These are phyloP conservation scores for Solanum tarapatanum DNA, from an alignment of 257 asterid species.

Conservation along the genomic window DNA sequence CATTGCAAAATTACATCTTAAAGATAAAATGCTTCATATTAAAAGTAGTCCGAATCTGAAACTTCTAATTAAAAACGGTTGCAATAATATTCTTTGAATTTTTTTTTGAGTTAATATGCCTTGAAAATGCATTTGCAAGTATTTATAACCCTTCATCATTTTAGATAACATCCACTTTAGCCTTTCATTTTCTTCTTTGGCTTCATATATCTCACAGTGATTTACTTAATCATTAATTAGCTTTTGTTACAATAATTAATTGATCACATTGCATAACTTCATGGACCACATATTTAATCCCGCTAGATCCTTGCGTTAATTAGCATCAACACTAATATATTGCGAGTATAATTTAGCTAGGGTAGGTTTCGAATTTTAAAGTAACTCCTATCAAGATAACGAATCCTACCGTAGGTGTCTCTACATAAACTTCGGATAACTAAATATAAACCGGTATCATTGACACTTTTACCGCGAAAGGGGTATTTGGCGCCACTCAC, in stretches of 20 bases:
- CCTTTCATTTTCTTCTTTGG: constrained; percentile 31
- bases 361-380: background rate
- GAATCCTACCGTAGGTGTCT: background rate
- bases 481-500: too few species aligned
- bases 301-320: background rate
- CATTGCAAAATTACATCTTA: too few species aligned
- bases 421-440: background rate
- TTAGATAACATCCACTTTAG: constrained; percentile 20
- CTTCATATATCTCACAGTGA: constrained; percentile 20
- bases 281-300: background rate
- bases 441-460: too few species aligned
- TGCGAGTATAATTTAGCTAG: background rate
- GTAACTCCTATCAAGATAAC: background rate
- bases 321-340: background rate
- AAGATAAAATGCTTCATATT: too few species aligned
- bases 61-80: too few species aligned
- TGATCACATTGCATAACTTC: background rate
- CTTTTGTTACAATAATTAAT: background rate
- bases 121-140: constrained; percentile 20
- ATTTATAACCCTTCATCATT: constrained; percentile 17
- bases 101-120: background rate
- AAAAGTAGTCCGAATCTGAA: rapidly evolving
- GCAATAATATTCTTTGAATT: too few species aligned
- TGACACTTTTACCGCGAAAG: too few species aligned
- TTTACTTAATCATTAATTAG: background rate